Conservation (phyloP, 306 rosid species). For the Trifolium pratense region DNA sequence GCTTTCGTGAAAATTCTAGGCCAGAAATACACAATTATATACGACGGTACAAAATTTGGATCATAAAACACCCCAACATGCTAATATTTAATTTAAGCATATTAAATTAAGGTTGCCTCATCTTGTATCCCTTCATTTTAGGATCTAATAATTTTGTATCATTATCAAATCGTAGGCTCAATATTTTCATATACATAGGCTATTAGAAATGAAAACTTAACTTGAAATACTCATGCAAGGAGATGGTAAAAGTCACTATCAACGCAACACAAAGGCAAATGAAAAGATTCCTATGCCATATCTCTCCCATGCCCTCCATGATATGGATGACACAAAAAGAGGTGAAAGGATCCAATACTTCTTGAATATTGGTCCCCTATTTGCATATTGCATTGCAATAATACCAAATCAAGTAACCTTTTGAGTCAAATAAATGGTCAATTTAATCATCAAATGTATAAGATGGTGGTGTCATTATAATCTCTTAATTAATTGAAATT, state of each 20-base stretch:
- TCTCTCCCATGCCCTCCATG: constrained; percentile 13
- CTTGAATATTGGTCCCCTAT: constrained; percentile 45
- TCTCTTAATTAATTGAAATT: too few species aligned
- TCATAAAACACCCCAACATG: background rate
- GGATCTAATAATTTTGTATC: background rate
- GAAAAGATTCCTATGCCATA: constrained; percentile 19
- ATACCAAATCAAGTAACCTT: constrained; percentile 44
- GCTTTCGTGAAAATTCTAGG: too few species aligned
- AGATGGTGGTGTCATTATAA: too few species aligned
- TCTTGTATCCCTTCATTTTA: background rate
- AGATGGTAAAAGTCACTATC: constrained; percentile 30
- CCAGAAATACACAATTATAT: too few species aligned
- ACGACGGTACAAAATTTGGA: background rate
- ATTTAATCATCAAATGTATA: too few species aligned
- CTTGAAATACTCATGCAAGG: constrained; percentile 9
- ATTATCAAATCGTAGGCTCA: constrained; percentile 14
- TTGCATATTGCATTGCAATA: too few species aligned
- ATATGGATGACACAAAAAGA: constrained; percentile 33
- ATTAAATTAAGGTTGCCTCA: background rate
- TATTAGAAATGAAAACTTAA: background rate
- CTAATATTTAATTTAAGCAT: background rate
- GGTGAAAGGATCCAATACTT: constrained; percentile 27
- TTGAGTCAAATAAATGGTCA: background rate
- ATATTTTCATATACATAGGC: background rate
- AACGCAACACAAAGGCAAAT: background rate